A percentile compares a stretch with the other conserved stretches of the same genome.
Evolutionary conservation across 208 protist genomes (phyloP).

Genomic region (Sergeia podlipaevii): DNA sequence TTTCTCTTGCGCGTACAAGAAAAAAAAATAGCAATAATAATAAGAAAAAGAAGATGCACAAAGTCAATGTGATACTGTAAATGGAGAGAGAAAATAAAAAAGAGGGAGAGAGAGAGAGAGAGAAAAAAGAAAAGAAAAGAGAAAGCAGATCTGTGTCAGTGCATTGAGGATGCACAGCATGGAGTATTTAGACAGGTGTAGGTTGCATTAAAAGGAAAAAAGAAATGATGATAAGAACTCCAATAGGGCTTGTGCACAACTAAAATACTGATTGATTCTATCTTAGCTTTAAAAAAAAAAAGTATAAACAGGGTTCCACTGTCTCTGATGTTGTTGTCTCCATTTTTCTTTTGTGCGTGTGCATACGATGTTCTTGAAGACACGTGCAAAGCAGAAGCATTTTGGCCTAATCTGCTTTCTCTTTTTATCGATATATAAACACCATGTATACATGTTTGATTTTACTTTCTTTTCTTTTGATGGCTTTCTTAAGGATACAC

Average conservation of each 20-base stretch:
- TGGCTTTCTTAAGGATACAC: no score
- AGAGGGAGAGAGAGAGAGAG: background rate
- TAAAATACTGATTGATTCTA: no score
- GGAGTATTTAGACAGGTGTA: background rate
- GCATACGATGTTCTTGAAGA: background rate
- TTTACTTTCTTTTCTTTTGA: background rate
- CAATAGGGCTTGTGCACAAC: background rate
- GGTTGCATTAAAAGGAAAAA: background rate
- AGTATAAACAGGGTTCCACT: constrained; percentile 1
- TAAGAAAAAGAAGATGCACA: background rate
- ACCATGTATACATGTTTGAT: background rate
- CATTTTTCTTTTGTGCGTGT: no score
- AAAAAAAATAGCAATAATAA: background rate
- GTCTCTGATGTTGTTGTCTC: no score
- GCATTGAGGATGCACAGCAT: background rate
- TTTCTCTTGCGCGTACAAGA: background rate
- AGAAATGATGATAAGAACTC: background rate
- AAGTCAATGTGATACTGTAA: background rate
- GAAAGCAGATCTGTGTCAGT: background rate
- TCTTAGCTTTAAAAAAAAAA: no score
- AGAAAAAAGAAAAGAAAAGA: background rate
- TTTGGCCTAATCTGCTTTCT: background rate
- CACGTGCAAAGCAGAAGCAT: background rate
- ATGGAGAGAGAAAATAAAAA: background rate
- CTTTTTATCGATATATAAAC: background rate